Percentiles rank a stretch among this genome's conserved stretches.
These are phyloP conservation scores for Dactylellina sp. DNA, from an alignment of 2,329 filamentous ascomycete species.

Conservation along the genomic window DNA sequence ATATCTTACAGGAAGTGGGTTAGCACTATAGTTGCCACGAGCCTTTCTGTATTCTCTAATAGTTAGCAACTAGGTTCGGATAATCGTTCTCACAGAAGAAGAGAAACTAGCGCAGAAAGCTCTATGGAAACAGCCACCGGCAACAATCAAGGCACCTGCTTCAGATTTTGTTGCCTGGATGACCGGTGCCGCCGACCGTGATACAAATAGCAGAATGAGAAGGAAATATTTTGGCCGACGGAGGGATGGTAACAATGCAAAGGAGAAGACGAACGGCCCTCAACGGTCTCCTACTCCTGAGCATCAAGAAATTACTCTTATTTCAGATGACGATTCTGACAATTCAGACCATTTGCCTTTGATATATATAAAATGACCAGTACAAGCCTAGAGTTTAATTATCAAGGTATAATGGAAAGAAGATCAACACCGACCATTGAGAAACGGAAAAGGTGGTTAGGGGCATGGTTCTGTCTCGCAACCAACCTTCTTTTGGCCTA, in stretches of 20 bases:
- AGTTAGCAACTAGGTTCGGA: slow-evolving; percentile 3
- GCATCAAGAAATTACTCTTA: neutral
- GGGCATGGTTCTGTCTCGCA: too few relatives aligned
- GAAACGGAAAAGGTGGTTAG: too few relatives aligned
- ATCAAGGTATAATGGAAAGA: neutral
- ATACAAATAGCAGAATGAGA: neutral
- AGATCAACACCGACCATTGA: too few relatives aligned
- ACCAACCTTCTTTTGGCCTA: too few relatives aligned
- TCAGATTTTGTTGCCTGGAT: slow-evolving; percentile 43
- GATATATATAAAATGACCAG: neutral
- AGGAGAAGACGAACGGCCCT: neutral
- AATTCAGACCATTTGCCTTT: neutral
- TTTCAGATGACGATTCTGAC: neutral
- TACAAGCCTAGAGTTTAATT: neutral
- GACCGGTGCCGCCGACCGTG: slow-evolving; percentile 13
- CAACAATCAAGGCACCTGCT: slow-evolving; percentile 25
- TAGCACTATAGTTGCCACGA: neutral
- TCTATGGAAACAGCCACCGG: slow-evolving; percentile 18
- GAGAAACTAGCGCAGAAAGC: neutral
- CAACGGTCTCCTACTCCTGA: neutral
- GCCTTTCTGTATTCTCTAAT: neutral
- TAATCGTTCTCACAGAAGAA: slow-evolving; percentile 9
- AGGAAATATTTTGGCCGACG: slow-evolving; percentile 2
- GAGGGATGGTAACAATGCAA: neutral
- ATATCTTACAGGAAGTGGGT: slow-evolving; percentile 21